A percentile compares a stretch with the other conserved stretches of the same genome.
Conservation (phyloP, 1,139 yeast genomes). For the Candida sp. region DNA sequence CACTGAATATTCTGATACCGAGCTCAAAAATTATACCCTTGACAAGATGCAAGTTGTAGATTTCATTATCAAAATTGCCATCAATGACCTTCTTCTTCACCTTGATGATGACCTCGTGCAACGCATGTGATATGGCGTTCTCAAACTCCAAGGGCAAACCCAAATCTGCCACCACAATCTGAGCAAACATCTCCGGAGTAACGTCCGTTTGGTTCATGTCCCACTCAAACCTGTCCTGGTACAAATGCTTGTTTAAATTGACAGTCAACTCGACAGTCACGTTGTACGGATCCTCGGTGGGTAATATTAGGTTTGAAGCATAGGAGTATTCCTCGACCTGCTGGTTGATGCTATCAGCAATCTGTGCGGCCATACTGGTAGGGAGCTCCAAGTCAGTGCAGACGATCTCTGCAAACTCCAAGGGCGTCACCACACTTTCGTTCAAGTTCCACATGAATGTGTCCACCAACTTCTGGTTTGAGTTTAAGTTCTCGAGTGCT, state of each 20-base stretch:
- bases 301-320: constrained; percentile 64
- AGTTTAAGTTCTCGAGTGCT: constrained; percentile 70
- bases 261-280: constrained; percentile 85
- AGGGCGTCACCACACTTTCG: constrained; percentile 81
- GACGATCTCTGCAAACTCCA: constrained; percentile 78
- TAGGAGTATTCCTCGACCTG: constrained; percentile 75
- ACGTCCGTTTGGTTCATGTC: constrained; percentile 68
- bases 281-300: constrained; percentile 69
- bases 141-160: constrained; percentile 86
- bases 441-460: constrained; percentile 90
- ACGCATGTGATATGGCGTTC: constrained; percentile 88
- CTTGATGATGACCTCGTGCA: constrained; percentile 79
- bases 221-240: constrained; percentile 97
- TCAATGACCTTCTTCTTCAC: constrained; percentile 88
- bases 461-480: constrained; percentile 68
- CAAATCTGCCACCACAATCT: constrained; percentile 79
- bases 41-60: constrained; percentile 48
- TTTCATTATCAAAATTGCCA: constrained; percentile 60
- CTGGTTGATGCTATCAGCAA: constrained; percentile 72
- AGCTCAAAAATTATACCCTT: constrained; percentile 49
- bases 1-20: constrained; percentile 49
- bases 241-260: constrained; percentile 80
- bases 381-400: constrained; percentile 88
- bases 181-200: constrained; percentile 88
- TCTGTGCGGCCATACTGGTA: constrained; percentile 60